These are phyloP conservation scores for Syncephalastrum contaminatum DNA, from an alignment of 371 early-diverging fungal species.

Conservation along the genomic window DNA sequence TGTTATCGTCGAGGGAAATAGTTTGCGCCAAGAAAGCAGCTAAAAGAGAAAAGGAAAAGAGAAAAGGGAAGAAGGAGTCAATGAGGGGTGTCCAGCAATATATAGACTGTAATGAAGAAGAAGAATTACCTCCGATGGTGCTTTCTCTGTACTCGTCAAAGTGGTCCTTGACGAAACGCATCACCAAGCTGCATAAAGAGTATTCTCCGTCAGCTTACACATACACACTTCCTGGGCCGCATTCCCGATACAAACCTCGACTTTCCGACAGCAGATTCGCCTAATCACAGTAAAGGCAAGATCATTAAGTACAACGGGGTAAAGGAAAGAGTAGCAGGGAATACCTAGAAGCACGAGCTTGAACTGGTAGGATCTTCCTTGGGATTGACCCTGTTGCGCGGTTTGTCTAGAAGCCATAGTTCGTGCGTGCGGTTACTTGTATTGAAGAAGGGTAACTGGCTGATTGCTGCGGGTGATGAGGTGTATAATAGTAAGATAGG, in stretches of 20 bases:
- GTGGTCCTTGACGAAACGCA: conserved; percentile 95
- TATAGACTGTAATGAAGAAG: background rate
- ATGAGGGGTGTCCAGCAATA: no score
- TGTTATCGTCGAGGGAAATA: conserved; percentile 66
- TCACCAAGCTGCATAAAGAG: conserved; percentile 67
- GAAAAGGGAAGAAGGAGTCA: background rate
- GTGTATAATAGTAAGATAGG: no score
- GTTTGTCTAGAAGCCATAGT: conserved; percentile 35
- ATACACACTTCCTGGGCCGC: background rate
- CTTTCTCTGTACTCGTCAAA: conserved; percentile 98
- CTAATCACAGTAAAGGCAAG: conserved; percentile 30
- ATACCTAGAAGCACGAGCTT: conserved; percentile 82
- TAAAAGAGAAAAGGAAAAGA: conserved; percentile 16
- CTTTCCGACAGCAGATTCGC: conserved; percentile 89
- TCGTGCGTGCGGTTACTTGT: no score
- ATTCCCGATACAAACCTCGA: conserved; percentile 57
- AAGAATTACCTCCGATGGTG: conserved; percentile 87
- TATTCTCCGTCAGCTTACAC: background rate
- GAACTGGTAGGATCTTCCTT: conserved; percentile 69
- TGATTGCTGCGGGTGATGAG: no score
- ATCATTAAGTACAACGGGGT: background rate
- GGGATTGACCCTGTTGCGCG: conserved; percentile 25
- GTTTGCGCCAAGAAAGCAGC: conserved; percentile 86
- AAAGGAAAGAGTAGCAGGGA: background rate
- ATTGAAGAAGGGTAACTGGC: no score